Conservation (phyloP, 2,329 filamentous ascomycete genomes). For the Biscogniauxia sp. region DNA sequence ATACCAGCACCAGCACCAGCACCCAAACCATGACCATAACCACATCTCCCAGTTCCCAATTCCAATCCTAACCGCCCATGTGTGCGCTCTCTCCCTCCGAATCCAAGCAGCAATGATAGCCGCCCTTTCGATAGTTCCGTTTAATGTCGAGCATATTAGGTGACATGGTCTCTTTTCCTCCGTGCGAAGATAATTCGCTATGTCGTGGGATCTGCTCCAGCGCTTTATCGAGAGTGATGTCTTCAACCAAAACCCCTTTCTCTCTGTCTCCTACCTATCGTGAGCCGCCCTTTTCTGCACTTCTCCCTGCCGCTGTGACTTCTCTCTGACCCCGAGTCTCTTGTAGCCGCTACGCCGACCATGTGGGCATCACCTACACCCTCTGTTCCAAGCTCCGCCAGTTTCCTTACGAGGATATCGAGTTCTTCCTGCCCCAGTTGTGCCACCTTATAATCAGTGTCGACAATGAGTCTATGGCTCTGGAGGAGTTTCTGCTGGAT, state of each 20-base stretch:
- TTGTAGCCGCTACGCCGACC: constrained; percentile 77
- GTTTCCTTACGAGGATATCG: constrained; percentile 87
- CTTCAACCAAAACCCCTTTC: constrained; percentile 87
- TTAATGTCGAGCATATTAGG: constrained; percentile 28
- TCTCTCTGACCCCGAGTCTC: constrained; percentile 9
- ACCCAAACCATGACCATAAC: too few relatives aligned
- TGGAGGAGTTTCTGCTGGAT: constrained; percentile 85
- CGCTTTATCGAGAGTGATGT: constrained; percentile 91
- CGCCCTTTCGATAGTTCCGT: constrained; percentile 21
- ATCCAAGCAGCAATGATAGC: constrained; percentile 30
- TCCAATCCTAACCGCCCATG: constrained; percentile 2
- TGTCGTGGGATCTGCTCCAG: constrained; percentile 85
- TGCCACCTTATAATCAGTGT: constrained; percentile 86
- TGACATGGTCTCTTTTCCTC: constrained; percentile 31
- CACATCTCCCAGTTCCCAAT: constrained; percentile 1
- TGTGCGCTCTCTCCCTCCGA: constrained; percentile 8
- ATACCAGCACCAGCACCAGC: too few relatives aligned
- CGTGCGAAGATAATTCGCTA: constrained; percentile 39
- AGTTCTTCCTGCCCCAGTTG: constrained; percentile 86
- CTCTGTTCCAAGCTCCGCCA: constrained; percentile 85
- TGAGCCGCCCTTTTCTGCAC: constrained; percentile 44
- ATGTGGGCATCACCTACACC: constrained; percentile 87
- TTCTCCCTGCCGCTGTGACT: constrained; percentile 4
- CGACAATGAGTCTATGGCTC: constrained; percentile 86
- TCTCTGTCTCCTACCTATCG: constrained; percentile 86